phyloP scores from a whole-genome alignment of 306 rosid species.

The Vachellia collinsii region DNA sequence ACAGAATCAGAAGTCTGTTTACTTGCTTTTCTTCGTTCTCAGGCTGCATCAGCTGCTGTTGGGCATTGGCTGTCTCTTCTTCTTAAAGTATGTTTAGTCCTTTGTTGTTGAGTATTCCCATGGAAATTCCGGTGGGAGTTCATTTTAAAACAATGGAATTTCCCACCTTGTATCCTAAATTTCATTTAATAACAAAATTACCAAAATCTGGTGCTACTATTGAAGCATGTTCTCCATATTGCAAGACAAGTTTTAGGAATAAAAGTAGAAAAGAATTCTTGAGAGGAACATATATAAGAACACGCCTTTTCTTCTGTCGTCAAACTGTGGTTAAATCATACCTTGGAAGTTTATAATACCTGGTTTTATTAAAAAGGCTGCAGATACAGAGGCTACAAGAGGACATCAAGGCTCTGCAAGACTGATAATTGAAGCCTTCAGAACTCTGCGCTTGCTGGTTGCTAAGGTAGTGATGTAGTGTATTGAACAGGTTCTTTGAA shows the following conservation, averaged over 20 bases:
- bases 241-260: conserved; percentile 24
- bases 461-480: conserved; percentile 87
- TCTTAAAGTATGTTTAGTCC: conserved; percentile 65
- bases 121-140: conserved; percentile 22
- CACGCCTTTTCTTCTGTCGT: conserved; percentile 23
- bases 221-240: conserved; percentile 22
- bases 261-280: conserved; percentile 17
- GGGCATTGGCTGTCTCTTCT: conserved; percentile 98
- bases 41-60: conserved; percentile 81
- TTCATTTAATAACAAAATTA: conserved; percentile 7
- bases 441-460: conserved; percentile 73
- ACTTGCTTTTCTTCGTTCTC: conserved; percentile 74
- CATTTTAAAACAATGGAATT: background rate
- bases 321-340: conserved; percentile 21
- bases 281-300: conserved; percentile 21
- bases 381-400: conserved; percentile 82
- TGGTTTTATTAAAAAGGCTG: conserved; percentile 64
- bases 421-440: conserved; percentile 79
- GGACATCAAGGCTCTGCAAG: conserved; percentile 89
- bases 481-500: conserved; percentile 25
- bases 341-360: conserved; percentile 27
- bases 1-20: conserved; percentile 73
- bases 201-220: conserved; percentile 20
- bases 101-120: conserved; percentile 24
- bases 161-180: conserved; percentile 7